phyloP scores from a whole-genome alignment of 2,329 filamentous ascomycete genomes.

The Emergomyces orientalis region DNA sequence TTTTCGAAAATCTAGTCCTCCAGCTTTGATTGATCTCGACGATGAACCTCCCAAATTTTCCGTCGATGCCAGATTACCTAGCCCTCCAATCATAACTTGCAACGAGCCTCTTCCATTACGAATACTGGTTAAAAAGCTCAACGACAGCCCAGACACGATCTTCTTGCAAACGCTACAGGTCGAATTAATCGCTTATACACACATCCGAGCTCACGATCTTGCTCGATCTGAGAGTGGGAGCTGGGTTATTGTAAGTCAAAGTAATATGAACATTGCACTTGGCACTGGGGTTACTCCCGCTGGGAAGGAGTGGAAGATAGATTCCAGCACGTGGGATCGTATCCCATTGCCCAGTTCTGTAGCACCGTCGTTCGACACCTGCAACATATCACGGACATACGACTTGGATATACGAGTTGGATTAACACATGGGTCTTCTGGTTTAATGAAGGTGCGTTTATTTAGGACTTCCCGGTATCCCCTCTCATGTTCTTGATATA shows the following conservation, averaged over 20 bases:
- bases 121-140: constrained; percentile 68
- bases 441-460: constrained; percentile 40
- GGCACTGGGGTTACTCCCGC: constrained; percentile 49
- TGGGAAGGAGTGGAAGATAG: constrained; percentile 60
- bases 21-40: constrained; percentile 23
- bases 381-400: constrained; percentile 75
- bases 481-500: neutral
- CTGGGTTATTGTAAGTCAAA: constrained; percentile 65
- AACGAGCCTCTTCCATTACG: constrained; percentile 76
- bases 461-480: neutral
- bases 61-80: constrained; percentile 75
- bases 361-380: constrained; percentile 76
- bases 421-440: constrained; percentile 59
- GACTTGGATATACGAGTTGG: constrained; percentile 75
- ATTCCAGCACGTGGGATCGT: constrained; percentile 62
- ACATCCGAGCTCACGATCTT: constrained; percentile 68
- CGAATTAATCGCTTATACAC: constrained; percentile 68
- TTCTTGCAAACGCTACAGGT: constrained; percentile 73
- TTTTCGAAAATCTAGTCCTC: constrained; percentile 42
- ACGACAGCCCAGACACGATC: constrained; percentile 57
- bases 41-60: constrained; percentile 50
- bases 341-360: constrained; percentile 72
- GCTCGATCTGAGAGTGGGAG: constrained; percentile 58
- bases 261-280: constrained; percentile 63
- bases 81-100: constrained; percentile 80